These are phyloP conservation scores for Pistacia atlantica DNA, from an alignment of 345 rosid species.

Conservation along the genomic window DNA sequence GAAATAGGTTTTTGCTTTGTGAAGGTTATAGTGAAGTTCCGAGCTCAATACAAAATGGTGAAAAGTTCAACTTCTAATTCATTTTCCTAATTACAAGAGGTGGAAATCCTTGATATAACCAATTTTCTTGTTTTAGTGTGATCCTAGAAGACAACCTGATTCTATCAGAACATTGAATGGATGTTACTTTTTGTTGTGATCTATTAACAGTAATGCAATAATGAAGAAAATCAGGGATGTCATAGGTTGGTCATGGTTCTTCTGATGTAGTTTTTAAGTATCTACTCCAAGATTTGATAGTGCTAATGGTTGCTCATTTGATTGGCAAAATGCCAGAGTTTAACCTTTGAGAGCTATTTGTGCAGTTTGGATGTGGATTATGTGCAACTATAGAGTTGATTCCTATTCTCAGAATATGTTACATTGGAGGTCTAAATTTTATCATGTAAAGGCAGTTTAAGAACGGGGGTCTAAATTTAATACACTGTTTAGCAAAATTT, in stretches of 20 bases:
- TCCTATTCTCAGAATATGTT: background rate
- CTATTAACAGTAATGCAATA: background rate
- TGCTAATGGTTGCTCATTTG: background rate
- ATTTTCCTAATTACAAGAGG: background rate
- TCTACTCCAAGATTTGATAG: background rate
- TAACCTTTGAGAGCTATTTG: background rate
- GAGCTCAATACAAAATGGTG: background rate
- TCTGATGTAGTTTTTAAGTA: background rate
- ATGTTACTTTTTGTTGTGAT: background rate
- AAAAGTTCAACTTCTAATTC: background rate
- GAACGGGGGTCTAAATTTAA: background rate
- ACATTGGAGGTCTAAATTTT: background rate
- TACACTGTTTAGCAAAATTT: conserved; percentile 3
- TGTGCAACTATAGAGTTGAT: background rate
- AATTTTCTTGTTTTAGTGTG: background rate
- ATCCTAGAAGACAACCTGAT: background rate
- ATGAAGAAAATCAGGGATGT: background rate
- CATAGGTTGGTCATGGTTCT: background rate
- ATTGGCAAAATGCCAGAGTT: background rate
- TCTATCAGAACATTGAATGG: background rate
- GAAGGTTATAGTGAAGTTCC: background rate
- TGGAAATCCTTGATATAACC: background rate
- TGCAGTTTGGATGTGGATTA: background rate
- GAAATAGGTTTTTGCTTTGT: background rate
- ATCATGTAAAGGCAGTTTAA: background rate